Evolutionary conservation across 2,329 filamentous ascomycete species (phyloP).

Genomic region (Phialophora expanda): DNA sequence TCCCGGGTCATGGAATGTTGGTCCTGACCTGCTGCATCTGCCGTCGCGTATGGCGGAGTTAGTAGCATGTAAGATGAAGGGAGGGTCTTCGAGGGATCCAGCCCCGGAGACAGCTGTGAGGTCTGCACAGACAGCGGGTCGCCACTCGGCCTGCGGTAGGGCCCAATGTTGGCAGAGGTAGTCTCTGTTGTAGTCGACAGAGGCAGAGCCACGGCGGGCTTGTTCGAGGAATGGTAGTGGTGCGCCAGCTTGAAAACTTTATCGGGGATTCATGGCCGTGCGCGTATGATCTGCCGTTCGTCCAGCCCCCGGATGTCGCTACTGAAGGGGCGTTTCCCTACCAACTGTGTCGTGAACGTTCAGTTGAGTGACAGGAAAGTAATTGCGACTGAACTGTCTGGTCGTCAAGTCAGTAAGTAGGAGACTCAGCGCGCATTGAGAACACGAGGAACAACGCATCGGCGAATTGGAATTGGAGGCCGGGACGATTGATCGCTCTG

Average conservation of each 20-base stretch:
- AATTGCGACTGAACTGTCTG: not conserved
- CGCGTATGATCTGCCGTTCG: not conserved
- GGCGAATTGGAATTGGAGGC: not conserved
- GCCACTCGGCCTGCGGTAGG: constrained; percentile 12
- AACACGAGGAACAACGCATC: not conserved
- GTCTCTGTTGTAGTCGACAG: constrained; percentile 9
- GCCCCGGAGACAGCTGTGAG: constrained; percentile 19
- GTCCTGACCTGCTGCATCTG: constrained; percentile 33
- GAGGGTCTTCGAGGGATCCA: constrained; percentile 14
- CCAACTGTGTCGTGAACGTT: not conserved
- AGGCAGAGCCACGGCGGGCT: constrained; percentile 23
- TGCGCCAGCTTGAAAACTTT: constrained; percentile 35
- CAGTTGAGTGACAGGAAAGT: not conserved
- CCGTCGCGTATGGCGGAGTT: constrained; percentile 33
- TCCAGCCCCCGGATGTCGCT: not conserved
- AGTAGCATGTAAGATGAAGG: constrained; percentile 21
- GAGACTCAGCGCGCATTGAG: not conserved
- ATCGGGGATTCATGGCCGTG: constrained; percentile 17
- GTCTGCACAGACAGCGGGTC: constrained; percentile 16
- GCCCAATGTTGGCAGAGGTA: not conserved
- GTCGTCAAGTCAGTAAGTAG: constrained; percentile 9
- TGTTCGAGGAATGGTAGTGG: constrained; percentile 19
- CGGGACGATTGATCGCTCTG: not conserved
- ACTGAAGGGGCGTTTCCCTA: not conserved
- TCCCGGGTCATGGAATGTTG: constrained; percentile 33